Evolutionary conservation across 2,329 filamentous ascomycete species (phyloP).

Genomic region (Diplodia scrobiculata): DNA sequence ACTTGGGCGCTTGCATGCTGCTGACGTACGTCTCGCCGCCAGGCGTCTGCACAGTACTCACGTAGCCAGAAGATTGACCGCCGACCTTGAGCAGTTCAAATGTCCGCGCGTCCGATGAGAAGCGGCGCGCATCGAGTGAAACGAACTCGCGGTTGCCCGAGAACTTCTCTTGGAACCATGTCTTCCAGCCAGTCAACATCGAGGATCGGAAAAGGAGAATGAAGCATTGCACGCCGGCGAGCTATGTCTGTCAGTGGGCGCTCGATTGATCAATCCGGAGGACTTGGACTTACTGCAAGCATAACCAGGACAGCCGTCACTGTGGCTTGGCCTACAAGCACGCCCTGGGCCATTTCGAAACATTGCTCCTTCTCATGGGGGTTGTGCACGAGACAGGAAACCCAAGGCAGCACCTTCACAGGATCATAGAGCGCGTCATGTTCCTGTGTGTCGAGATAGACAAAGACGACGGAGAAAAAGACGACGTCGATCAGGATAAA

Average conservation of each 20-base stretch:
- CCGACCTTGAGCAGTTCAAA: slow-evolving; percentile 44
- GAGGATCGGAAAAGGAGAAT: slow-evolving; percentile 78
- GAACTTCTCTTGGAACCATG: slow-evolving; percentile 58
- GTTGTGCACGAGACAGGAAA: slow-evolving; percentile 66
- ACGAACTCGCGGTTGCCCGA: slow-evolving; percentile 76
- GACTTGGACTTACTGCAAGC: slow-evolving; percentile 64
- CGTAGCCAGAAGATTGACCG: slow-evolving; percentile 22
- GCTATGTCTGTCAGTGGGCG: slow-evolving; percentile 30
- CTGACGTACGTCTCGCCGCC: slow-evolving; percentile 23
- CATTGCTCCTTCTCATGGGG: slow-evolving; percentile 68
- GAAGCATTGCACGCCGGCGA: slow-evolving; percentile 83
- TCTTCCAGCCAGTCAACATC: slow-evolving; percentile 83
- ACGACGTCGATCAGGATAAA: slow-evolving; percentile 90
- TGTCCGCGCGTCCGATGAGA: slow-evolving; percentile 38
- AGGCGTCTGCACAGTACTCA: slow-evolving; percentile 34
- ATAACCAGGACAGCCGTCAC: slow-evolving; percentile 81
- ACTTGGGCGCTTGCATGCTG: slow-evolving; percentile 31
- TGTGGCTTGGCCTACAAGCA: slow-evolving; percentile 75
- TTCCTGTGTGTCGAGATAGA: slow-evolving; percentile 71
- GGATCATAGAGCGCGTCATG: slow-evolving; percentile 59
- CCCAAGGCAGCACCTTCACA: slow-evolving; percentile 64
- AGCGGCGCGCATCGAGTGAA: slow-evolving; percentile 71
- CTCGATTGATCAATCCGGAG: not conserved
- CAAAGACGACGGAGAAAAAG: slow-evolving; percentile 90
- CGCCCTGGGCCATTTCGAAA: slow-evolving; percentile 57